Conservation (phyloP, 78 protist species). For the Chrysochromulina parva region DNA sequence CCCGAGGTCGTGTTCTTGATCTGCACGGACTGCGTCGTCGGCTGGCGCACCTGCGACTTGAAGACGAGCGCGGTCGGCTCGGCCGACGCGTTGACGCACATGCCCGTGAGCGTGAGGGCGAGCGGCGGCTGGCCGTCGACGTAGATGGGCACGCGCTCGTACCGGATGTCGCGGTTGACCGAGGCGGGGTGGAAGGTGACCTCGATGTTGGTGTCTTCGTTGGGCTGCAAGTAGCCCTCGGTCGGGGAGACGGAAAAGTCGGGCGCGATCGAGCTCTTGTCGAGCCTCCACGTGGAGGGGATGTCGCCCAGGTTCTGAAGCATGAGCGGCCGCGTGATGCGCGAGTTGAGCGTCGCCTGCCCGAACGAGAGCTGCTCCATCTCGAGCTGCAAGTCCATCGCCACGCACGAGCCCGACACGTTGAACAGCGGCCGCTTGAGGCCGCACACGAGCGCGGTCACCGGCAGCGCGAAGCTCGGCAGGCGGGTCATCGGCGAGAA, state of each 20-base stretch:
- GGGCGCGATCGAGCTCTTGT: neutral
- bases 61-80: constrained; percentile 6
- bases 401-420: constrained; percentile 66
- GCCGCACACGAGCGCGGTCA: constrained; percentile 22
- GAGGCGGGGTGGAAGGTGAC: constrained; percentile 46
- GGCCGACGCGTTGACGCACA: constrained; percentile 34
- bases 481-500: constrained; percentile 49
- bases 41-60: constrained; percentile 52
- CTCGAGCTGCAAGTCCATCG: constrained; percentile 68
- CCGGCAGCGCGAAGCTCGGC: constrained; percentile 32
- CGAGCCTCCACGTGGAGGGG: constrained; percentile 52
- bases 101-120: constrained; percentile 55
- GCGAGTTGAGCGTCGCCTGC: constrained; percentile 51
- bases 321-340: constrained; percentile 22
- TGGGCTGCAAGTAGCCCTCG: constrained; percentile 58
- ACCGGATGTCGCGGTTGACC: constrained; percentile 22
- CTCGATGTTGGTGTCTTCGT: constrained; percentile 59
- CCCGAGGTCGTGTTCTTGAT: neutral
- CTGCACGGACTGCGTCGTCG: constrained; percentile 5
- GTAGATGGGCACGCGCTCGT: constrained; percentile 14
- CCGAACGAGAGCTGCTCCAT: constrained; percentile 56
- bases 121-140: constrained; percentile 40
- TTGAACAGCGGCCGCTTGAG: constrained; percentile 20
- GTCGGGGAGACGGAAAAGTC: constrained; percentile 60
- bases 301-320: constrained; percentile 79